Base-by-base conservation (phyloP, 176 grass and related monocot genomes). In the Pharus latifolius region DNA sequence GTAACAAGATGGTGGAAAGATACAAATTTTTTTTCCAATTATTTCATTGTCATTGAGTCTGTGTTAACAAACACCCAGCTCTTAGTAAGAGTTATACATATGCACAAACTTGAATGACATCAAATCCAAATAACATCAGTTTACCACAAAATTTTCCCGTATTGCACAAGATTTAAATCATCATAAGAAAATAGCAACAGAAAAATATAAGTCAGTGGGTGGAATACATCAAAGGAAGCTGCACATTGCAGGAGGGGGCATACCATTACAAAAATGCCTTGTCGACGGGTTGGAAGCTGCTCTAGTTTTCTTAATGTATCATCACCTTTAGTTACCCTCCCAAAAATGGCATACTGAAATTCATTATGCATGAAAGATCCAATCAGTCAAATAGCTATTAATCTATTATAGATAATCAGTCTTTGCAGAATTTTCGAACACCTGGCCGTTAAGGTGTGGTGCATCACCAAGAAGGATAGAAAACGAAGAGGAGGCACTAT, bases 181-280 rank as follows among this genome's bases (percentile, higher is more conserved):
- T 18, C 2, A 70, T 2, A 41, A 18, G 33, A 61, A 67, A 35
- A 8, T 4, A 38, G 19, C 19, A 20, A 67, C 53, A 20, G 5
- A n/a, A 53, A 40, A 56, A 64, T 17, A 56, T 38, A 74, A n/a
- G 35, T 38, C 4, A 38, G 8, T n/a, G 20, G 13, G 33, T 44
- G 3, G 5, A 5, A 3, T 33, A 12, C 34, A 67, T 24, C 24
- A 47, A 73, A 35, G 15, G 60, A 33, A 28, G 7, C 3, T 57
- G 44, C 33, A 34, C 26, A 35, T 43, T 61, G 5, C 38, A 85
- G n/a, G 16, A 58, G 28, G 31, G 61, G 22, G 63, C 62, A 52
- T 88, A 93, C 95, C 90, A 88, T 93, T 52, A 91, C 87, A 85
- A 98, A 98, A 73, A 98, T 93, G 29, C 87, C 95, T 85, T 98